Conservation (phyloP, 352 stramenopile genomes). For the Phytophthora tentaculata region DNA sequence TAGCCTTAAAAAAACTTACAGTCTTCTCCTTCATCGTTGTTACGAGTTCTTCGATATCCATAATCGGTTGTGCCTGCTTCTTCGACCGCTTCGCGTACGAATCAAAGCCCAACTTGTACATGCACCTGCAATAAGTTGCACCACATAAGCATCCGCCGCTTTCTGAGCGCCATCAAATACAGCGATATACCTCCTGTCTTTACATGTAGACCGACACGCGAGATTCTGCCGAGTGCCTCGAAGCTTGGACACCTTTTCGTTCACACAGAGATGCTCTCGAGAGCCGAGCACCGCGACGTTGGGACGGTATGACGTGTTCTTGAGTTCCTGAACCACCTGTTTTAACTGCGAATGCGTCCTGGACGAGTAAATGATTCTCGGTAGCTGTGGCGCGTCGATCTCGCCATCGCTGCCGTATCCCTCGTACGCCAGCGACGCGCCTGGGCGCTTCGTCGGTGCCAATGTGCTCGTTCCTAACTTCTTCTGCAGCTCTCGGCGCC, state of each 20-base stretch:
- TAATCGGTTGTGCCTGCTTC: constrained; percentile 74
- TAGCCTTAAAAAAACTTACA: constrained; percentile 27
- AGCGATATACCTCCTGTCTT: constrained; percentile 79
- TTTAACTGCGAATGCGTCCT: constrained; percentile 98
- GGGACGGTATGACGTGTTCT: constrained; percentile 94
- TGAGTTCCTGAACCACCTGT: constrained; percentile 97
- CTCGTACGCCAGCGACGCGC: constrained; percentile 57
- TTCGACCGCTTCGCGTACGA: constrained; percentile 54
- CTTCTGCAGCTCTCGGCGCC: constrained; percentile 84
- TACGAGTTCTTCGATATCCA: constrained; percentile 99
- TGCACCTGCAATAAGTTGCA: constrained; percentile 49
- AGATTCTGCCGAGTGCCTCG: constrained; percentile 88
- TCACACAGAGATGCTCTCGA: constrained; percentile 97
- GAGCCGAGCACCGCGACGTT: constrained; percentile 92
- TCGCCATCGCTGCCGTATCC: constrained; percentile 45
- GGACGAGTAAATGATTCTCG: constrained; percentile 98
- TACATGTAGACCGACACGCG: constrained; percentile 86
- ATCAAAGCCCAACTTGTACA: constrained; percentile 85
- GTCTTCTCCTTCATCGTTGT: constrained; percentile 82
- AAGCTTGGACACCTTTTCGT: constrained; percentile 93
- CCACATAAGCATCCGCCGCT: background rate
- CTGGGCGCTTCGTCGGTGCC: constrained; percentile 7
- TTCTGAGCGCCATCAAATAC: background rate
- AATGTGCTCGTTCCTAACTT: constrained; percentile 32
- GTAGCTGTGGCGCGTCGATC: constrained; percentile 50